Evolutionary conservation across 352 stramenopile species (phyloP), one percentile per base, ranked within the genome.

Genomic region (Aphanomyces stellatus): DNA sequence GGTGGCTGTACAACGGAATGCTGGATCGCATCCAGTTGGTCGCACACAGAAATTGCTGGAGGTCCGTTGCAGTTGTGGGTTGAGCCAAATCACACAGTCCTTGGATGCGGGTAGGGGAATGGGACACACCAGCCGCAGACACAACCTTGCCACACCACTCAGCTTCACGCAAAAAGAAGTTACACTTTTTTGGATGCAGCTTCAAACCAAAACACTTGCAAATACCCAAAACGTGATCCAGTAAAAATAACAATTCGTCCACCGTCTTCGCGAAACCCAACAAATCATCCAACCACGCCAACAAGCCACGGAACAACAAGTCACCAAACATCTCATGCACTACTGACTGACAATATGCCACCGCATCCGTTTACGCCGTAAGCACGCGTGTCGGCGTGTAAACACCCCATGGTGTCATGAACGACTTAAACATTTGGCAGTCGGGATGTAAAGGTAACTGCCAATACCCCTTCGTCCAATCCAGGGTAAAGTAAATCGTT

Each of bases 11-110:
- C 2, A 71, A 42, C 0, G 72, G 60, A 22, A 80, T 76, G 15
- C 56, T 76, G 11, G 48, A 28, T 4, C 68, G 70, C 74, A 76
- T 76, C 74, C 69, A 76, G n/a, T 76, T 76, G 0, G 51, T 33
- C 0, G 68, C 71, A 53, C 71, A 76, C 2, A 79, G 4, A 19
- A 72, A 76, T 51, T 77, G 70, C 22, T 73, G 71, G 3, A 78
- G 37, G 1, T 78, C 72, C 0, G 40, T 72, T 13, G 64, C 70
- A 0, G 62, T 74, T 22, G 2, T 42, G 0, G 71, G 62, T 13
- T 22, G 7, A n/a, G 56, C 30, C 65, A 81, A 65, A 0, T 62
- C 49, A 0, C 71, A 55, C 0, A 81, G 60, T 3, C 70, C 71
- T 64, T 72, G 43, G 4, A 79, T 56, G 0, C 73, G 40, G 0